Evolutionary conservation across 106 monocot species (phyloP).

Genomic region (Agapanthus africanus): DNA sequence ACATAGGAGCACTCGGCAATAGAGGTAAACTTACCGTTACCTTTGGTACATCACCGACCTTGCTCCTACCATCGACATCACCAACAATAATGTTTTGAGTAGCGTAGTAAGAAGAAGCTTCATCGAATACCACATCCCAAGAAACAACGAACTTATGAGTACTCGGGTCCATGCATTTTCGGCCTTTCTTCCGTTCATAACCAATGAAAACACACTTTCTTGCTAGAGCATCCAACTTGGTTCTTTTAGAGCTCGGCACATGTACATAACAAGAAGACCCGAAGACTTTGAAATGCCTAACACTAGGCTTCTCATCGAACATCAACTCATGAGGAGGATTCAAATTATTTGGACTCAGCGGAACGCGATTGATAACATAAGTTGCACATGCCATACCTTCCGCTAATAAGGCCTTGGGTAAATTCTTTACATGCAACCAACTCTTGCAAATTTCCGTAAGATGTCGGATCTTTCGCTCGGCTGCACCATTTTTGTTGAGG

Average conservation of each 20-base stretch:
- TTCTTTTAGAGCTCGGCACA: not conserved
- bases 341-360: not conserved
- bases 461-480: not conserved
- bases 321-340: not conserved
- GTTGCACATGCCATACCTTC: not conserved
- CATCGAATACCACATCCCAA: too few species aligned
- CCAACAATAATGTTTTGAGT: not conserved
- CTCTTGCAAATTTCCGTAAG: not conserved
- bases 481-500: not conserved
- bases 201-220: not conserved
- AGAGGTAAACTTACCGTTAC: not conserved
- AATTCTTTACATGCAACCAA: constrained; percentile 3
- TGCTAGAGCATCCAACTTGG: not conserved
- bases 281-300: not conserved
- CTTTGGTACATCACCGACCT: not conserved
- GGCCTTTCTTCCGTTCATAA: not conserved
- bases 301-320: not conserved
- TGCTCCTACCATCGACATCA: not conserved
- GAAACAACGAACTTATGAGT: too few species aligned
- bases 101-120: not conserved
- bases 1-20: not conserved
- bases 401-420: not conserved
- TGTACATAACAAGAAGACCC: not conserved
- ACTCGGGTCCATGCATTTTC: too few species aligned
- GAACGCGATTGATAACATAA: not conserved